phyloP scores from a whole-genome alignment of 306 rosid species.

The Citrullus mucosospermus region DNA sequence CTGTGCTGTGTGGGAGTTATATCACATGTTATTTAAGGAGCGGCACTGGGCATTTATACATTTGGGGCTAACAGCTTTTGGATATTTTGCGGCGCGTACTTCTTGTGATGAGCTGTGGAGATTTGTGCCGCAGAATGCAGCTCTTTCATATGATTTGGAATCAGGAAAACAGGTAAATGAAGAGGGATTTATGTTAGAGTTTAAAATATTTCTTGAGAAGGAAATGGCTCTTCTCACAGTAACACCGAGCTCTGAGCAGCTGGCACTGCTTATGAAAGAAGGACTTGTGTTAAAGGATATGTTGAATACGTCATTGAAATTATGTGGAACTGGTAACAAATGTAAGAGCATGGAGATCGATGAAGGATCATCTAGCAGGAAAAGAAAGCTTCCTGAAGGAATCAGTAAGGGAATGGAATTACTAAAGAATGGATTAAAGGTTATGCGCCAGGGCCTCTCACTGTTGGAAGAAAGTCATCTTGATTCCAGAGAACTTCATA shows the following conservation, averaged over 20 bases:
- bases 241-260: slow-evolving; percentile 48
- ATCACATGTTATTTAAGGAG: slow-evolving; percentile 68
- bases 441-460: slow-evolving; percentile 50
- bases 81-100: slow-evolving; percentile 54
- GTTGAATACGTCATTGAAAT: slow-evolving; percentile 27
- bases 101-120: slow-evolving; percentile 61
- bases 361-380: slow-evolving; percentile 32
- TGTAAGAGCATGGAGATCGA: slow-evolving; percentile 37
- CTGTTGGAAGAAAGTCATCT: slow-evolving; percentile 47
- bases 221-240: slow-evolving; percentile 43
- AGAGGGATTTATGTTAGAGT: slow-evolving; percentile 50
- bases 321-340: slow-evolving; percentile 17
- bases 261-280: slow-evolving; percentile 48
- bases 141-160: slow-evolving; percentile 57
- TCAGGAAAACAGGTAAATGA: slow-evolving; percentile 42
- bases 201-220: slow-evolving; percentile 57
- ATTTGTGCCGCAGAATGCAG: slow-evolving; percentile 64
- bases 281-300: slow-evolving; percentile 50
- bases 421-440: slow-evolving; percentile 56
- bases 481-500: slow-evolving; percentile 32
- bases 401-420: slow-evolving; percentile 66
- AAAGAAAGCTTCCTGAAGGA: slow-evolving; percentile 66
- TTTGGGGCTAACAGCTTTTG: slow-evolving; percentile 64
- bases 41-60: slow-evolving; percentile 75
- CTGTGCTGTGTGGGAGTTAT: slow-evolving; percentile 44